Evolutionary conservation across 768 basidiomycete species (phyloP).

Genomic region (Lactarius pseudohatsudake): DNA sequence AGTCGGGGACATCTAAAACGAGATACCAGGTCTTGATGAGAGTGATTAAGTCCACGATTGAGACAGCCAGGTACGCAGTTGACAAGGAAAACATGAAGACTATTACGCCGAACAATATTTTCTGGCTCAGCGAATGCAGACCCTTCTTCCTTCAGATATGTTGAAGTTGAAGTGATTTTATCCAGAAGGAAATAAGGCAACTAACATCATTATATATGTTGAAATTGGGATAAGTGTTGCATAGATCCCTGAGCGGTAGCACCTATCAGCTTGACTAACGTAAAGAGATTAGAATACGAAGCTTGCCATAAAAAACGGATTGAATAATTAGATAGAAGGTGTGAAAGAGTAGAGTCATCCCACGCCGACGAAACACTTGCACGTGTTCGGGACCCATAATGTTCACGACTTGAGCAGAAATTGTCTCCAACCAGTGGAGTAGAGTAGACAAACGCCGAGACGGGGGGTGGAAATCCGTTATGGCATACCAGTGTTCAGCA

Average conservation of each 20-base stretch:
- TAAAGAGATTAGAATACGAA: not conserved
- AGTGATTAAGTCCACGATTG: not conserved
- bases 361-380: not conserved
- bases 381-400: not conserved
- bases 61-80: constrained; percentile 10
- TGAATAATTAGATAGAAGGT: not conserved
- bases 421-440: not conserved
- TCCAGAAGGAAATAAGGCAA: no score
- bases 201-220: no score
- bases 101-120: not conserved
- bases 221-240: no score
- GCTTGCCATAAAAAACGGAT: not conserved
- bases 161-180: no score
- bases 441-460: not conserved
- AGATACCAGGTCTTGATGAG: constrained; percentile 3
- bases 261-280: not conserved
- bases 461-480: not conserved
- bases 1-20: not conserved
- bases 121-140: not conserved
- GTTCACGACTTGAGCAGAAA: not conserved
- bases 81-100: constrained; percentile 12
- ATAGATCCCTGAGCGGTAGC: not conserved
- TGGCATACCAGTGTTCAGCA: no score
- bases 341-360: not conserved
- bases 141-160: not conserved